Evolutionary conservation across 805 yeast species (phyloP), one percentile per base, ranked within the genome.

Genomic region (Myxozyma monticola): DNA sequence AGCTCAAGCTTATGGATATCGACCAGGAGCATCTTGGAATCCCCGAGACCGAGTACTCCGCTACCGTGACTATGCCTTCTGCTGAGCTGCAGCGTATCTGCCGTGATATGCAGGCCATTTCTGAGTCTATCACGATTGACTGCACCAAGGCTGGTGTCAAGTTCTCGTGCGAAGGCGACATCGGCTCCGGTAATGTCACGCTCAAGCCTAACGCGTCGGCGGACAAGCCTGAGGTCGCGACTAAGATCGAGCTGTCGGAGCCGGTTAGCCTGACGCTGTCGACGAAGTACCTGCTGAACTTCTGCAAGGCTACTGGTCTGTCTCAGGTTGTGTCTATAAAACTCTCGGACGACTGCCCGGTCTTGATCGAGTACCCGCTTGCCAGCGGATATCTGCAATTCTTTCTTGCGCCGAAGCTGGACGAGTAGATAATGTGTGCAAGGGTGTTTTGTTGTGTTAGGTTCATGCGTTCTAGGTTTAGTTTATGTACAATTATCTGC

Each of bases 391-490:
- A 88, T 71, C 76, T 93, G 69, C 84, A 96, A 69, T 93, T 86
- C 80, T 93, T 87, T 79, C 79, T 93, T 69, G 99, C 99, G 62
- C 99, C 99, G 53, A 91, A 93, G 78, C 88, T 93, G 68, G 96
- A 86, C 60, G 98, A 90, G 43, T 50, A 45, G 29, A 14, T 15
- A 15, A 10, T 39, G 14, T 33, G 45, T 22, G 26, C 8, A 7
- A 21, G 18, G 36, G 22, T 31, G 37, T 31, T 31, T 25, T 31
- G 37, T 29, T 36, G 30, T 41, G 10, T n/a, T 30, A 17, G 37
- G 37, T n/a, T 18, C 26, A 15, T 35, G 29, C 30, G 21, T 18
- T 29, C 30, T 38, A 10, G 1, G 28, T 15, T 15, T 12, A 14
- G 14, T 22, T 38, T 31, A 2, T 45, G 12, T 37, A 12, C 14